Base-by-base conservation (phyloP, 1,139 yeast genomes). In the Saccharomyces hybrid region DNA sequence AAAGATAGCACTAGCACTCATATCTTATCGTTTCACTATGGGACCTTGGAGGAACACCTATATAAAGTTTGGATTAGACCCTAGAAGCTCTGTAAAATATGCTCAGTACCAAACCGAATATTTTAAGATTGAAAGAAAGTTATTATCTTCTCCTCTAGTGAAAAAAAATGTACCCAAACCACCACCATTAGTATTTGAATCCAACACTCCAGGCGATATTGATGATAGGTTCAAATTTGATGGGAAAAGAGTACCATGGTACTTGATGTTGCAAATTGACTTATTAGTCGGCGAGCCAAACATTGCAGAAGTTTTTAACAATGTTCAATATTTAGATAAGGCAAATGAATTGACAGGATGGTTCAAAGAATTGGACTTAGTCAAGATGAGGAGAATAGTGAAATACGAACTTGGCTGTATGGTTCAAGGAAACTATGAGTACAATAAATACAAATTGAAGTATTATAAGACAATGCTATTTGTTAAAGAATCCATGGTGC, bases 11-110 rank as follows among this genome's bases (percentile, higher is more conserved):
- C 71, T 95, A 52, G 96, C 98, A 0, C 84, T 87, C 65, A 86
- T 90, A 0, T 78, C 96, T 0, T 93, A 82, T 67, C 78, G 88
- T 46, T 87, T 84, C 68, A 82, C 85, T 38, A 86, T 86, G 65
- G 99, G 99, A 0, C 99, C 99, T 0, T 93, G 97, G 96, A 78
- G 98, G 64, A 89, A 89, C 59, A 81, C 95, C 13, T 88, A 86
- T 67, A 82, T 89, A 48, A 80, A 75, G 62, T 82, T 83, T 62
- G 98, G 97, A 0, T 75, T 84, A 41, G 88, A 93, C 68, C 98
- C 98, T 0, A 74, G 81, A 49, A 62, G 71, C 1, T 81, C 83
- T 52, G 65, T 73, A 1, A 93, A 71, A n/a, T n/a, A n/a, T n/a
- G n/a, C n/a, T n/a, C n/a, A n/a, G n/a, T n/a, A n/a, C n/a, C n/a